These are phyloP conservation scores for Aureobasidium sp. DNA, from an alignment of 2,329 filamentous ascomycete species.

Conservation along the genomic window DNA sequence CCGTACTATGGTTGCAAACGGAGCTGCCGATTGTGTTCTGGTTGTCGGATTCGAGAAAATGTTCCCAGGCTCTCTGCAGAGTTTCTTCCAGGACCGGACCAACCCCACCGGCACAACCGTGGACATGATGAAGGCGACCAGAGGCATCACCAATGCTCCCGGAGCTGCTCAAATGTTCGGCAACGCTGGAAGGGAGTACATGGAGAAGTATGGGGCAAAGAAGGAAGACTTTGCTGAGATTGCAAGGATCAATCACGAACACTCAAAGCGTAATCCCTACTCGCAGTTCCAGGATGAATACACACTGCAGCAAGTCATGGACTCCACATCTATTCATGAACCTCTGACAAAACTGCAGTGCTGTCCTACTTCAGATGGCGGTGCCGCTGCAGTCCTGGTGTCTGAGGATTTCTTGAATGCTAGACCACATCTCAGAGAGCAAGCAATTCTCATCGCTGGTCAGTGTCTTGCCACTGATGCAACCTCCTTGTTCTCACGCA, in stretches of 20 bases:
- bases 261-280: slow-evolving; percentile 89
- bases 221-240: slow-evolving; percentile 90
- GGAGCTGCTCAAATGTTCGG: slow-evolving; percentile 91
- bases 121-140: slow-evolving; percentile 74
- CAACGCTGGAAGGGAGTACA: slow-evolving; percentile 88
- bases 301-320: slow-evolving; percentile 71
- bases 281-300: slow-evolving; percentile 96
- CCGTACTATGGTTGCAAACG: slow-evolving; percentile 67
- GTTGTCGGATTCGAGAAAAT: slow-evolving; percentile 98
- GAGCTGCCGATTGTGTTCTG: slow-evolving; percentile 77
- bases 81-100: slow-evolving; percentile 74
- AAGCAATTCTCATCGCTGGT: slow-evolving; percentile 83
- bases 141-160: slow-evolving; percentile 73
- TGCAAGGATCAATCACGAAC: slow-evolving; percentile 82
- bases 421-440: slow-evolving; percentile 68
- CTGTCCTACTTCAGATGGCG: slow-evolving; percentile 91
- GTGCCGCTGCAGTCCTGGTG: slow-evolving; percentile 79
- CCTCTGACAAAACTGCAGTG: slow-evolving; percentile 97
- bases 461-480: slow-evolving; percentile 82
- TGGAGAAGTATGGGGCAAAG: slow-evolving; percentile 86
- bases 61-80: slow-evolving; percentile 80
- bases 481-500: slow-evolving; percentile 67
- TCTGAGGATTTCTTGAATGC: slow-evolving; percentile 82
- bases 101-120: slow-evolving; percentile 66
- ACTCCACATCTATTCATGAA: slow-evolving; percentile 67